Evolutionary conservation across 1,139 yeast genomes (phyloP), one percentile per base, ranked within the genome.

Genomic region (Geotrichum citri-aurantii): DNA sequence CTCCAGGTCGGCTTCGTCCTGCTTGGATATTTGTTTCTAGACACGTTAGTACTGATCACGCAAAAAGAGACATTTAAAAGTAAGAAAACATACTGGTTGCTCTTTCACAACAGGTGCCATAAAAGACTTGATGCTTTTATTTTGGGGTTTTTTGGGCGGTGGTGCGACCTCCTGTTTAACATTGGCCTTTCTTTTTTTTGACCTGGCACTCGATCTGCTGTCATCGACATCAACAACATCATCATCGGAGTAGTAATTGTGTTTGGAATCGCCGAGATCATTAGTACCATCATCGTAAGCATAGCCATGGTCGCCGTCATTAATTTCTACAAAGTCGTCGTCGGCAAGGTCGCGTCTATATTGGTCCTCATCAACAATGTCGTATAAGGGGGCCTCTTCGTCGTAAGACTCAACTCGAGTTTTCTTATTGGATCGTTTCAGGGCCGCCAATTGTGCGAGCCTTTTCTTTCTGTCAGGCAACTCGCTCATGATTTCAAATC

Each of bases 191-290:
- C 63, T 51, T 56, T 55, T 48, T 50, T 60, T 51, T 33, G 46
- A 42, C 11, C 29, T 40, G 14, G 51, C 48, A 24, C 40, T 50
- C 19, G 31, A n/a, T 65, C 49, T 82, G 62, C 74, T 75, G 40
- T 80, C 67, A 52, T 80, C 79, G 64, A 80, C 83, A 64, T 79
- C 81, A 51, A 80, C 75, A 40, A 74, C 69, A 2, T 75, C 71
- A 54, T 74, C 71, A 2, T 66, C 62, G 21, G 71, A 56, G 27
- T 55, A 55, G 52, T 60, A 49, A 31, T 53, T 49, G 44, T 54
- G 52, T 14, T 51, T 48, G 2, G 50, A 21, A 46, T 59, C 61
- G 14, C 62, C 62, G 6, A 59, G 55, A 33, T 59, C 62, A 33
- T 60, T 58, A 24, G 59, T 58, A 5, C 61, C 61, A 19, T 60